Evolutionary conservation across 306 rosid species (phyloP), one percentile per base, ranked within the genome.

Genomic region (Quercus parvula): DNA sequence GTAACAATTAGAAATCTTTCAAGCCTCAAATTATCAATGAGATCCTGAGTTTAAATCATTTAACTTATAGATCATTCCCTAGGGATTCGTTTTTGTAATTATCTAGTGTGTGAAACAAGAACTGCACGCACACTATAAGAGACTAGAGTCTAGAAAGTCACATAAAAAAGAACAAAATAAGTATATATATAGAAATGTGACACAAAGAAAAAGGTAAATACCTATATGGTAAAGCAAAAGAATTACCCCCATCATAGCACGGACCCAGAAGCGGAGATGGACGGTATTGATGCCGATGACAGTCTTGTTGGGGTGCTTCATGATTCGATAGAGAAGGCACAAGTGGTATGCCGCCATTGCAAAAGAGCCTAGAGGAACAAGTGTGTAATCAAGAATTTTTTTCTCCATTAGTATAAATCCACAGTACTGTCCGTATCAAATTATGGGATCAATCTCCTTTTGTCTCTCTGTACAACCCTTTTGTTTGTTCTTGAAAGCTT

Each of bases 211-310:
- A 49, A 19, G 8, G 35, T n/a, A 19, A 33, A 13, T 12, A 6
- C 70, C 0, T 51, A 46, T 22, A 46, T 19, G 3, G 7, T 19
- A 62, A 24, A 7, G 64, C 67, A 24, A 19, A 73, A 41, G 18
- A 17, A 52, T 0, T 80, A 94, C 97, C 96, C 89, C 97, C 97
- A 89, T 91, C 97, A 95, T 95, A 22, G 96, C 96, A 5, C 77
- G 85, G 54, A 91, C 94, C 99, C 98, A 95, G 73, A 86, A 78
- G 17, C 94, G 92, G 75, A 98, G 98, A 73, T 88, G 88, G 87
- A 89, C 74, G 78, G 98, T 89, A 33, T 93, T 93, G 88, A 93
- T 82, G 38, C 98, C 96, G 62, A 93, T 75, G 33, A 91, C 81
- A 15, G 98, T 95, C 78, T 75, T 88, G 71, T 91, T 86, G 56